Percentiles rank a stretch among this genome's conserved stretches.
Conservation (phyloP, 495 filamentous ascomycete species). For the Penicillium manginii region DNA sequence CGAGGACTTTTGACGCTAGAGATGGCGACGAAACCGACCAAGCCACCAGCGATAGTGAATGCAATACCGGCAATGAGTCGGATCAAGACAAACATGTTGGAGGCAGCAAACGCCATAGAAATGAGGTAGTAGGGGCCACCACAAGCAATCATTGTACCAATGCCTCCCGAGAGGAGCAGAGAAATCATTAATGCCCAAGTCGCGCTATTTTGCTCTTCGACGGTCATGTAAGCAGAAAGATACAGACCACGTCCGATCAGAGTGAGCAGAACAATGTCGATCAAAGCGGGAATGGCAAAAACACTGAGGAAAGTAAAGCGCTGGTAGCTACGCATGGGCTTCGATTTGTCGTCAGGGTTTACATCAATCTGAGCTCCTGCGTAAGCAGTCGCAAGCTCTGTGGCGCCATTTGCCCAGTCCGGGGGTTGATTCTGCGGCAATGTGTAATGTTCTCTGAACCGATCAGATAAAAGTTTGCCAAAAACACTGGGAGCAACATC, state of each 20-base stretch:
- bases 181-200: slow-evolving; percentile 61
- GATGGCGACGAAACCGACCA: slow-evolving; percentile 55
- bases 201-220: slow-evolving; percentile 53
- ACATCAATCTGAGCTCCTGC: slow-evolving; percentile 61
- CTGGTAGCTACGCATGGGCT: slow-evolving; percentile 51
- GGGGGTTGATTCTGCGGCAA: slow-evolving; percentile 49
- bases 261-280: slow-evolving; percentile 62
- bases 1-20: slow-evolving; percentile 40
- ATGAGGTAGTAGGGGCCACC: slow-evolving; percentile 64
- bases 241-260: slow-evolving; percentile 62
- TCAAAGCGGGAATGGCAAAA: slow-evolving; percentile 62
- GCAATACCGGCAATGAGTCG: slow-evolving; percentile 62
- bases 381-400: slow-evolving; percentile 54
- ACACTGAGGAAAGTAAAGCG: slow-evolving; percentile 62
- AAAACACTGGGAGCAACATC: slow-evolving; percentile 57
- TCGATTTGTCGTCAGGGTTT: slow-evolving; percentile 50
- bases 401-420: slow-evolving; percentile 52
- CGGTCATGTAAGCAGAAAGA: slow-evolving; percentile 57
- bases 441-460: slow-evolving; percentile 54
- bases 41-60: slow-evolving; percentile 50
- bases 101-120: slow-evolving; percentile 62
- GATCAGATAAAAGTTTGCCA: slow-evolving; percentile 58
- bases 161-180: slow-evolving; percentile 57
- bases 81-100: slow-evolving; percentile 63
- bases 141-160: slow-evolving; percentile 62